Base-by-base conservation (phyloP, 2,329 filamentous ascomycete species). In the Fusarium tjaetaba region DNA sequence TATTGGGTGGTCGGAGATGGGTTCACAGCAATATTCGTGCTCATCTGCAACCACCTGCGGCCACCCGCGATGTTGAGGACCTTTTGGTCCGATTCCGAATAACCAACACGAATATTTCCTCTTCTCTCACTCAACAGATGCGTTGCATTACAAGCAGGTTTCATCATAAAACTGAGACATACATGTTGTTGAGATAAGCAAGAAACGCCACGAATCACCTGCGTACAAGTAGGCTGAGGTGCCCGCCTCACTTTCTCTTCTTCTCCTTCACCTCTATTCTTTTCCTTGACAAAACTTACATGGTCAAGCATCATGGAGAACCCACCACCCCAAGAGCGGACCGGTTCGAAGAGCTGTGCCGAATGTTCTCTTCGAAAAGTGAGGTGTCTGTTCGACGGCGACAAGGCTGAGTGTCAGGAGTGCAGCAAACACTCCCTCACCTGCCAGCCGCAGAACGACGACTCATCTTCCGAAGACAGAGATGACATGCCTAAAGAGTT, bases 351-450 rank as follows among this genome's bases (percentile, higher is more conserved):
- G 67, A 82, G 79, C 65, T 83, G 82, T 61, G 68, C 75, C 34
- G 82, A 82, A 82, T 87, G 86, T 65, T 83, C 85, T 45, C 83
- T 86, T 42, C 84, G 86, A 57, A 88, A 87, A 78, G 85, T 87
- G 34, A 82, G 83, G 59, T 88, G 86, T 76, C 83, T 85, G 58
- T 86, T 81, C 63, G 46, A 78, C 79, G 32, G 68, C 79, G n/a
- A 81, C 81, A 42, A 82, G 80, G 56, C 52, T 60, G 26, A 76
- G 81, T 58, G 87, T 85, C 75, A 82, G 81, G 36, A 84, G 83
- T 88, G 86, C 78, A 81, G 81, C 56, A 78, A 83, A 39, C 84
- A 86, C 60, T 83, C 81, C 8, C 83, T 82, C 36, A 75, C 78
- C 52, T 88, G 86, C 77, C 80, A 84, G 43, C 80, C 86, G 57